Evolutionary conservation across 2,329 filamentous ascomycete species (phyloP), one percentile per base, ranked within the genome.

Genomic region (Colletotrichum tanaceti): DNA sequence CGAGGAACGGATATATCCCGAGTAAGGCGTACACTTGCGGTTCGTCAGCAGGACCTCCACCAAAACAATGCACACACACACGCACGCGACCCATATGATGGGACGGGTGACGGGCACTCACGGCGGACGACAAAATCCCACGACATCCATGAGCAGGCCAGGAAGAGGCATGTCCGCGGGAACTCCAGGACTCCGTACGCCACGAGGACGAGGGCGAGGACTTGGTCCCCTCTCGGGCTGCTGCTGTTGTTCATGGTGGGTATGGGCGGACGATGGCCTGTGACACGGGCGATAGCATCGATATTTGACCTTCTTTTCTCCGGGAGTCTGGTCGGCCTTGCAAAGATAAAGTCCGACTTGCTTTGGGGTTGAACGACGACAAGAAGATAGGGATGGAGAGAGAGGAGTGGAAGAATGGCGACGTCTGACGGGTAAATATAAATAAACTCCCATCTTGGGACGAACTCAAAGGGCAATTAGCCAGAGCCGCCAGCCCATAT

Each of bases 11-110:
- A 16, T 47, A 65, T 2, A 68, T 49, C 3, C 65, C 65, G 0
- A 68, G 65, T 1, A 65, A 16, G 5, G 61, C 65, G 5, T 44
- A 68, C 32, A 64, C 65, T 66, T 68, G 4, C 3, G 10, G n/a
- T n/a, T 4, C 3, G 24, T 63, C 20, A 57, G 32, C 28, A 1
- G 6, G n/a, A 28, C 28, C 28, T 28, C 1, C 18, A 22, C 11
- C 3, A 1, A 11, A 16, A 1, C 28, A 1, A 24, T n/a, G 0
- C 28, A 7, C 18, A 28, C 24, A 28, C 24, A 28, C 24, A 28
- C 24, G 6, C 20, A 1, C 28, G 0, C 22, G n/a, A 0, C 28
- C 6, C 18, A 35, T 2, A 10, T n/a, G 6, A 18, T 10, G 16
- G n/a, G 9, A n/a, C 4, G 3, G 16, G 11, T 20, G 44, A 18